Evolutionary conservation across 1,139 yeast genomes (phyloP), one percentile per base, ranked within the genome.

Genomic region (Petasospora rhodanensis): DNA sequence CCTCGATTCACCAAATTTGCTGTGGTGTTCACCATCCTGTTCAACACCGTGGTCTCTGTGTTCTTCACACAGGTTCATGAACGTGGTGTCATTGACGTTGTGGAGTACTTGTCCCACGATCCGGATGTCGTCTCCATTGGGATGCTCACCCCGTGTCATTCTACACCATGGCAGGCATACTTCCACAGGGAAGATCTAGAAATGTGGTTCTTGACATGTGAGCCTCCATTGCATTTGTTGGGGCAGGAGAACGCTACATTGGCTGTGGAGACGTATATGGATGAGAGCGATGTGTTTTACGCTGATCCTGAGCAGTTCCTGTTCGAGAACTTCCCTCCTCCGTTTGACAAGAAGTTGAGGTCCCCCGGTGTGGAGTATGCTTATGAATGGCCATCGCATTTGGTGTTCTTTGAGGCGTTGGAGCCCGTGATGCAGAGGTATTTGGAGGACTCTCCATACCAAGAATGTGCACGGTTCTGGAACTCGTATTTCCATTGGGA

Each of bases 91-190:
- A 72, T 89, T 10, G 79, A 74, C 29, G 76, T 89, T 0, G 66
- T 83, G 14, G 56, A 71, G 10, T 68, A 66, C 34, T 51, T 91
- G 16, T 66, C 77, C 32, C 41, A 55, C 7, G 61, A 69, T 14
- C 59, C 67, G 0, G 47, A 54, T 2, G 64, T 74, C 5, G 44
- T 57, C 0, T 69, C 82, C 4, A 62, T 87, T 26, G 95, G 95
- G 1, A 81, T 91, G 45, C 56, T 93, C 14, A 85, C 89, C 54
- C 98, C 99, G 0, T 93, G 98, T 51, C 98, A 93, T 56, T 89
- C 97, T 0, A 89, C 97, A 0, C 98, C 98, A 3, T 85, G 95
- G 81, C 96, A 86, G 52, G 75, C 94, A 22, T 78, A 82, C 50
- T 58, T 93, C 26, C 96, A 87, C 50, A 60, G 82, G 16, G 56